These are phyloP conservation scores for Diplodia sapinea DNA, from an alignment of 2,329 filamentous ascomycete genomes.

Conservation along the genomic window DNA sequence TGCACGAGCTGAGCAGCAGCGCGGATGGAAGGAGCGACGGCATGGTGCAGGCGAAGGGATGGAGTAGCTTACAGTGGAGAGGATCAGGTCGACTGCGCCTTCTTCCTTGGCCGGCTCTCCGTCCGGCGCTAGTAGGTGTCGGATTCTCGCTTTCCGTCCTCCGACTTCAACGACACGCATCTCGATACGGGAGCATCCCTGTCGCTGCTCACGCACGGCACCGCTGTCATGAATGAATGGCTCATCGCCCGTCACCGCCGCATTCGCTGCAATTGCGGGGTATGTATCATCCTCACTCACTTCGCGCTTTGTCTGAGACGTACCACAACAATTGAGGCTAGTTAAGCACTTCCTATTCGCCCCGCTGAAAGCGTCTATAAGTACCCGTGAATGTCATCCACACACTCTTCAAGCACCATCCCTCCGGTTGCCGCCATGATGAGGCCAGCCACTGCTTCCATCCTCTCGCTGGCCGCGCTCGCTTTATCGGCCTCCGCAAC, in stretches of 20 bases:
- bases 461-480: not conserved
- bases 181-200: no score
- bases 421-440: not conserved
- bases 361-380: not conserved
- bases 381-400: not conserved
- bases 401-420: not conserved
- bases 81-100: not conserved
- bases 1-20: not conserved
- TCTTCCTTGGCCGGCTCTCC: not conserved
- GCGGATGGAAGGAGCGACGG: no score
- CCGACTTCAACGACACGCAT: no score
- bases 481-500: conserved; percentile 7
- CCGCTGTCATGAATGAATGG: no score
- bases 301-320: not conserved
- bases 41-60: no score
- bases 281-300: not conserved
- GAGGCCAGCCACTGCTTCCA: not conserved
- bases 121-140: not conserved
- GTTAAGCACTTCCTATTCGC: not conserved
- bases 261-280: not conserved
- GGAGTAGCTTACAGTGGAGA: not conserved
- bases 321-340: no score
- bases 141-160: not conserved
- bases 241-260: not conserved
- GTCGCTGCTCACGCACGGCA: no score